Evolutionary conservation across 768 basidiomycete species (phyloP), one percentile per base, ranked within the genome.

Genomic region (Baorangia bicolor): DNA sequence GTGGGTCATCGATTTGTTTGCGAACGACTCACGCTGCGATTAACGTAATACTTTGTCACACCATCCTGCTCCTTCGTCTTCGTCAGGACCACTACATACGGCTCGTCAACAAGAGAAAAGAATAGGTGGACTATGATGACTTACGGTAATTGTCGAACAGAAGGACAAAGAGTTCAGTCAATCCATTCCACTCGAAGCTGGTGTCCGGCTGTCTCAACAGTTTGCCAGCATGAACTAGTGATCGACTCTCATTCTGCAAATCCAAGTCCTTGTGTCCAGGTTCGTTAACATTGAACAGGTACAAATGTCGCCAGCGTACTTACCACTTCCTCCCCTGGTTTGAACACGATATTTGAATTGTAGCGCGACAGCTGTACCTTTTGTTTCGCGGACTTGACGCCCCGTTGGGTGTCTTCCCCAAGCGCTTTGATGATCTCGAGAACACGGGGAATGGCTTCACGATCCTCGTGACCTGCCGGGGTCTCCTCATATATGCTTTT

Each of bases 111-210:
- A 41, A 23, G n/a, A 44, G n/a, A 28, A 13, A 11, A 16, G 12
- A 21, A 16, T 0, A 14, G 8, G 23, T 0, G 27, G 25, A 27
- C 28, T 11, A 35, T n/a, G 16, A 14, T 27, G 14, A 74, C 91
- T 71, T 56, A 93, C 94, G 72, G 64, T 98, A 99, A 64, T 98
- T 94, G 71, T 99, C 97, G 63, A 99, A 97, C 3, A 99, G 76
- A 50, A 98, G 78, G 9, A 96, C 88, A 58, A 87, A 90, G 8
- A 96, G 79, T 70, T 98, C 94, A 41, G 84, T 86, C 92, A 92
- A 96, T 39, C 88, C 90, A 58, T 82, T 92, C 86, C 87, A 90
- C 69, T 89, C 88, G 59, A 94, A 84, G 13, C 90, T 92, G 31
- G 87, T 86, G 56, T 97, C 94, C 14, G 93, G 90, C 63, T 94